Percentiles rank a stretch among this genome's conserved stretches.
phyloP scores from a whole-genome alignment of 345 rosid genomes.

The Fremontodendron californicum region DNA sequence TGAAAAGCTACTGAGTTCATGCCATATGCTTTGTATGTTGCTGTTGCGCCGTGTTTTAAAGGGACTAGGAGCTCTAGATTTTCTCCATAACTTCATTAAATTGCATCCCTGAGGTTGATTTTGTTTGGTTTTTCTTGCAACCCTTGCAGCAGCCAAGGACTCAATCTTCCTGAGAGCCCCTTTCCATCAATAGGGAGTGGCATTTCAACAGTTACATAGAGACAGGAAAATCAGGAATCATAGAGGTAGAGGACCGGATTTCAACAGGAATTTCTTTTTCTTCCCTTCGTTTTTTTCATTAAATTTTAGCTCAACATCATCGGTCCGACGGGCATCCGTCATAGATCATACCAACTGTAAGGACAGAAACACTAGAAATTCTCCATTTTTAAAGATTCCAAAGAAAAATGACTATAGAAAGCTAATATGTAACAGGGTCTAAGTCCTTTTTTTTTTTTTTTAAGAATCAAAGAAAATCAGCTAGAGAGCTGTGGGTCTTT shows the following conservation, averaged over 20 bases:
- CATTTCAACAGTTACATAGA: conserved; percentile 69
- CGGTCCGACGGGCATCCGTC: conserved; percentile 19
- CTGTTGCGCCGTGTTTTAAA: background rate
- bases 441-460: background rate
- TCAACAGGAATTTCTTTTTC: conserved; percentile 16
- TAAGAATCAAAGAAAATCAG: conserved; percentile 29
- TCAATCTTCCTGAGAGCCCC: conserved; percentile 86
- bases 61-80: background rate
- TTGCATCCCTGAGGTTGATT: background rate
- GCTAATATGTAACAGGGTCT: conserved; percentile 33
- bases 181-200: conserved; percentile 60
- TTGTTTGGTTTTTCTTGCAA: too few relatives aligned
- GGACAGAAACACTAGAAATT: conserved; percentile 24
- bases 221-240: conserved; percentile 28
- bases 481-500: conserved; percentile 15
- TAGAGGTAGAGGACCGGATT: conserved; percentile 28
- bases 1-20: background rate
- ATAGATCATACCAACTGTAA: conserved; percentile 25
- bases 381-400: conserved; percentile 30
- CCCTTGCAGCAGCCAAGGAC: conserved; percentile 51
- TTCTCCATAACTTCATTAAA: background rate
- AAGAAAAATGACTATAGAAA: conserved; percentile 29
- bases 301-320: conserved; percentile 13
- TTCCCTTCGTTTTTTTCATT: background rate
- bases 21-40: too few relatives aligned